These are phyloP conservation scores for Cyberlindnera saturnus DNA, from an alignment of 805 yeast genomes.

Conservation along the genomic window DNA sequence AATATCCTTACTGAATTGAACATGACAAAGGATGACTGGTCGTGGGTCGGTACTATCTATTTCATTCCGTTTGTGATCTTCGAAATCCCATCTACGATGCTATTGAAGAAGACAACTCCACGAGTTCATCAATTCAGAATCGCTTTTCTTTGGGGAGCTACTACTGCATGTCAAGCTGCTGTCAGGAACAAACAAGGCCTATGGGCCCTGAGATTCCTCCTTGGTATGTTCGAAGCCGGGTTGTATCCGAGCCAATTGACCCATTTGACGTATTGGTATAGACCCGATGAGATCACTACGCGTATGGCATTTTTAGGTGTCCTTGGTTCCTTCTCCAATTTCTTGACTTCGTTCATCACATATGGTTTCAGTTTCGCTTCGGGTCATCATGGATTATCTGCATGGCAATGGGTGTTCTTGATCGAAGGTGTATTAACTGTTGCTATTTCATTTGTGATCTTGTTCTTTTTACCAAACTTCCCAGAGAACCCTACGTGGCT, in stretches of 20 bases:
- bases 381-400: constrained; percentile 11
- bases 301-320: constrained; percentile 22
- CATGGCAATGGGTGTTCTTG: constrained; percentile 18
- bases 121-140: constrained; percentile 10
- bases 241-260: constrained; percentile 14
- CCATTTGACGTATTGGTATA: constrained; percentile 22
- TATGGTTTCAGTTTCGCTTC: constrained; percentile 12
- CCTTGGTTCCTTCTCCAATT: constrained; percentile 20
- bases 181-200: constrained; percentile 11
- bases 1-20: constrained; percentile 7
- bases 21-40: constrained; percentile 11
- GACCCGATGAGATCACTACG: constrained; percentile 18
- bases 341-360: constrained; percentile 22
- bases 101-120: constrained; percentile 15
- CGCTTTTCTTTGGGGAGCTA: constrained; percentile 12
- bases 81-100: constrained; percentile 16
- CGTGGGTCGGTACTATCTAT: constrained; percentile 11
- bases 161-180: constrained; percentile 15
- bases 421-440: constrained; percentile 13
- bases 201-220: constrained; percentile 10
- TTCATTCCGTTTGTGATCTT: constrained; percentile 15
- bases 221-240: constrained; percentile 19
- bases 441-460: constrained; percentile 3
- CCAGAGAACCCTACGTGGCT: constrained; percentile 14
- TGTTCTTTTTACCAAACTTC: constrained; percentile 12